Evolutionary conservation across 495 filamentous ascomycete species (phyloP), one percentile per base, ranked within the genome.

Genomic region (Opeltia flavorubescens): DNA sequence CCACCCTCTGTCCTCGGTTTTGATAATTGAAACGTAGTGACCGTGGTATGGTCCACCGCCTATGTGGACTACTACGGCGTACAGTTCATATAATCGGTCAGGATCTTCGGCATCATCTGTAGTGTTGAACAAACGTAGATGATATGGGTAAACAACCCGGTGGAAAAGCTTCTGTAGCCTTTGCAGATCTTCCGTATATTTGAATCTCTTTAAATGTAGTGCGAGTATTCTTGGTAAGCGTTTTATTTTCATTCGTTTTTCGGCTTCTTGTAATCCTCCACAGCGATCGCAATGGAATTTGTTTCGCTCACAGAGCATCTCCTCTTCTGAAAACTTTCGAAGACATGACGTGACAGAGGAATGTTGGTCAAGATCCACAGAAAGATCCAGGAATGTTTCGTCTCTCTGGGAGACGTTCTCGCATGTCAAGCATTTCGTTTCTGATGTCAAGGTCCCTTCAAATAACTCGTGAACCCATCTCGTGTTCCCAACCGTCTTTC

Each of bases 161-260:
- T 98, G 89, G 62, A 96, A 96, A 17, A 98, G 73, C 62, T 98
- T 98, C 61, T 95, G 89, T 40, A 96, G 67, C 34, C 89, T 78
- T 52, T 87, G 88, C 49, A 91, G 73, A 56, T 95, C 89, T 56
- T 96, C 91, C 15, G 89, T 94, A 55, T 94, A 96, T 64, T 98
- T 96, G 70, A 98, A 98, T 44, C 91, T 73, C 58, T 98, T 98
- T 46, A 98, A 65, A 55, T 98, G 93, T 43, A 98, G 65, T 7
- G 91, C 87, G 47, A 98, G 62, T 31, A 98, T 88, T 54, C 83
- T 86, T 1, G 91, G 91, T 50, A 95, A 66, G 46, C 86, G 78
- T 64, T 98, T 98, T 51, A 98, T 87, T 70, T 98, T 98, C 91
- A 98, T 98, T 12, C 91, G 76, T 69, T 98, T 98, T 59, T 96